These are phyloP conservation scores for Claviceps digitariae DNA, from an alignment of 2,329 filamentous ascomycete species.

Conservation along the genomic window DNA sequence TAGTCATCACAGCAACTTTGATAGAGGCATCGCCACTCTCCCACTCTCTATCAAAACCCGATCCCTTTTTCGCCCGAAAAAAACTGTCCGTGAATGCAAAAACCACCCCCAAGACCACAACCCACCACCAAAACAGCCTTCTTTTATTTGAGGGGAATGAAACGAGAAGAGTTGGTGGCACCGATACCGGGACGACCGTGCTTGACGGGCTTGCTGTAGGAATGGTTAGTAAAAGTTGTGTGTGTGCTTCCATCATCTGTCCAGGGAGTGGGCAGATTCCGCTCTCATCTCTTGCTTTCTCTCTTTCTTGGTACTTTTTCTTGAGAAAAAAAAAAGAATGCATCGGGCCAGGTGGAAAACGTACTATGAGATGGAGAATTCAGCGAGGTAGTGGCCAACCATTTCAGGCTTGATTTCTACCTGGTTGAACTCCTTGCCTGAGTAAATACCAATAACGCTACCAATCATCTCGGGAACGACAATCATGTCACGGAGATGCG, in stretches of 20 bases:
- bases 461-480: constrained; percentile 99
- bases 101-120: constrained; percentile 29
- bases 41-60: constrained; percentile 36
- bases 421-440: constrained; percentile 99
- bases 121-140: constrained; percentile 31
- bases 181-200: constrained; percentile 99
- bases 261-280: background rate
- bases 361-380: constrained; percentile 99
- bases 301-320: background rate
- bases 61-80: constrained; percentile 38
- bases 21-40: constrained; percentile 29
- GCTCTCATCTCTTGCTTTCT: background rate
- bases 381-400: constrained; percentile 98
- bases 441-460: constrained; percentile 97
- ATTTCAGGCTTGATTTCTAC: constrained; percentile 99
- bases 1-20: constrained; percentile 30
- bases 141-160: constrained; percentile 99
- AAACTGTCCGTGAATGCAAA: constrained; percentile 44
- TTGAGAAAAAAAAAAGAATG: background rate
- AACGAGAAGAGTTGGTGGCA: constrained; percentile 99
- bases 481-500: constrained; percentile 99
- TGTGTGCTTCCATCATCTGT: too few species aligned
- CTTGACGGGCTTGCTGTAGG: constrained; percentile 91
- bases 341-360: constrained; percentile 25
- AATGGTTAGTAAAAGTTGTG: constrained; percentile 33